Base-by-base conservation (phyloP, 1,284 basidiomycete genomes). In the Boletus sp. region DNA sequence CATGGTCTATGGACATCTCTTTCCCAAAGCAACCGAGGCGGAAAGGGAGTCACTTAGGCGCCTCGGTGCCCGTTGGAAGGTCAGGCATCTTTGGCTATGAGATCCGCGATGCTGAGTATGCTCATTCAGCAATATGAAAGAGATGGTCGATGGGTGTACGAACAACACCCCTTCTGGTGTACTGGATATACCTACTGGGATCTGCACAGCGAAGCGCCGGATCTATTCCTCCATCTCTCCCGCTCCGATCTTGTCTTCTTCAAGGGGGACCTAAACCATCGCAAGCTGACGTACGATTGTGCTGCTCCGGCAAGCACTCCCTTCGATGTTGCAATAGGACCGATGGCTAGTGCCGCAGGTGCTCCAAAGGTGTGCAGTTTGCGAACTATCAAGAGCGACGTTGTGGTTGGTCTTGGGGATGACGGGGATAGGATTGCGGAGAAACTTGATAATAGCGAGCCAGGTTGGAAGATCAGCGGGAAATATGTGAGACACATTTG, bases 81-180 rank as follows among this genome's bases (percentile, higher is more conserved):
- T 84, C 34, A 59, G 42, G 59, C 41, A 4, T 41, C 5, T 14
- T 32, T 32, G 12, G 6, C 20, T 50, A 52, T 12, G 43, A 35
- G 33, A 13, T 38, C 35, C 14, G 7, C 1, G 19, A 32, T 41
- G 13, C 41, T 65, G 45, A 66, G 9, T 19, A 29, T 32, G 8
- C 34, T 16, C 10, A 10, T 43, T 27, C 30, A 87, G 88, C 80
- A 91, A 80, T 99, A 97, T 67, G 93, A 93, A 69, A 85, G 81
- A 63, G 85, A 95, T 64, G 92, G 92, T 39, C 91, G 86, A 73
- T 96, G 92, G 90, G 80, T 92, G 43, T 98, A 96, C 67, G 92
- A 97, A 68, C 89, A 94, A 69, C 95, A 97, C 60, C 91, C 94
- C 16, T 95, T 94, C 80, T 95, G 92, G 92, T 93, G 90, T 69